Conservation (phyloP, 805 yeast genomes). For the Lachancea sp. region DNA sequence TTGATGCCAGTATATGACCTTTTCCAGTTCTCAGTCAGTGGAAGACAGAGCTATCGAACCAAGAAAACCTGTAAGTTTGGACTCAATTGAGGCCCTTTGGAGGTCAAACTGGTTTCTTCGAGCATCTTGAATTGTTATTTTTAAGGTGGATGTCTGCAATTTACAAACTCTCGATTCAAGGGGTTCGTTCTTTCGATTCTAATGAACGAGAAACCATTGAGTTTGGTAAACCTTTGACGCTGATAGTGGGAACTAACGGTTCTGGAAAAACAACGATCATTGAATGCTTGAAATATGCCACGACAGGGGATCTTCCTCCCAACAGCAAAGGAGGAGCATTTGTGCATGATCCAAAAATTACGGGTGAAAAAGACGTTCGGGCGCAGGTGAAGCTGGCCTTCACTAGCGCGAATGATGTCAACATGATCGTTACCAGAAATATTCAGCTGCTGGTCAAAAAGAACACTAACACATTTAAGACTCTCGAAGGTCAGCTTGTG, state of each 20-base stretch:
- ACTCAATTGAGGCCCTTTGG: neutral
- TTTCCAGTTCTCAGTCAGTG: too few relatives aligned
- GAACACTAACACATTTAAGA: slow-evolving; percentile 68
- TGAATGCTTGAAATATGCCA: slow-evolving; percentile 87
- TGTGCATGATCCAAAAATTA: slow-evolving; percentile 82
- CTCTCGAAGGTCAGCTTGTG: slow-evolving; percentile 82
- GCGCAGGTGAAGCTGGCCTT: slow-evolving; percentile 92
- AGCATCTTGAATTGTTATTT: neutral
- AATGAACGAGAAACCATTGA: slow-evolving; percentile 77
- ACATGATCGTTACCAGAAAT: slow-evolving; percentile 81
- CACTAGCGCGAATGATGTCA: slow-evolving; percentile 59
- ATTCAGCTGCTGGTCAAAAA: slow-evolving; percentile 66
- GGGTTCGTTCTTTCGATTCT: slow-evolving; percentile 88
- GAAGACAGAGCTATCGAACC: neutral
- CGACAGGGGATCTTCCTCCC: slow-evolving; percentile 95
- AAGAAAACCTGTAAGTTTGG: too few relatives aligned
- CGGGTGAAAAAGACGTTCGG: slow-evolving; percentile 66
- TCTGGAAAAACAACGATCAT: slow-evolving; percentile 95
- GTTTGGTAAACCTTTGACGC: slow-evolving; percentile 83
- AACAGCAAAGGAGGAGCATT: slow-evolving; percentile 95
- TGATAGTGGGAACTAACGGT: slow-evolving; percentile 94
- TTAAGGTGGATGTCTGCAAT: slow-evolving; percentile 36
- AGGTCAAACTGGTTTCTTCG: neutral
- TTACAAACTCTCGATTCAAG: slow-evolving; percentile 66
- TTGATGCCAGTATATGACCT: too few relatives aligned